Percentiles rank a stretch among this genome's conserved stretches.
These are phyloP conservation scores for Trichoderma erinaceum DNA, from an alignment of 495 filamentous ascomycete species.

Conservation along the genomic window DNA sequence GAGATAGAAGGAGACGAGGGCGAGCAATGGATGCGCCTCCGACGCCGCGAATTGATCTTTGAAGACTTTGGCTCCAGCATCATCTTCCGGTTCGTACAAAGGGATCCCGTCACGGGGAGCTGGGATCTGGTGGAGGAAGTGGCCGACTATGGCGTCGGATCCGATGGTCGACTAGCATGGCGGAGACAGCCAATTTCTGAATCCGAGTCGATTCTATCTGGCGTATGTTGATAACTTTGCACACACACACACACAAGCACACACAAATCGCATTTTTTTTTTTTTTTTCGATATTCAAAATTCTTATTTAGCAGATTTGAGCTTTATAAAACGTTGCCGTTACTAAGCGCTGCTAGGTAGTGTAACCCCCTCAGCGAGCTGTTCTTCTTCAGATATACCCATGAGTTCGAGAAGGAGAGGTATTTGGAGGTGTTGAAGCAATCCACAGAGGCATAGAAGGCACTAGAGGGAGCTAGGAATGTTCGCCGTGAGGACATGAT, in stretches of 20 bases:
- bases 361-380: not conserved
- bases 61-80: constrained; percentile 14
- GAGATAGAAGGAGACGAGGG: not conserved
- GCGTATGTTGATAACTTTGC: constrained; percentile 8
- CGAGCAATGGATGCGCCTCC: constrained; percentile 12
- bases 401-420: not conserved
- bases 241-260: not conserved
- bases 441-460: no score
- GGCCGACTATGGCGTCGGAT: not conserved
- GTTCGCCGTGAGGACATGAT: no score
- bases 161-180: constrained; percentile 9
- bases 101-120: not conserved
- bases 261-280: not conserved
- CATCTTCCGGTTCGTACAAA: constrained; percentile 14
- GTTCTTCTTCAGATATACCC: not conserved
- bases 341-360: not conserved
- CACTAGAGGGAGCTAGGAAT: no score
- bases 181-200: constrained; percentile 12
- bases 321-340: not conserved
- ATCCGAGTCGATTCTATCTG: constrained; percentile 14
- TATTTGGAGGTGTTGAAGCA: no score
- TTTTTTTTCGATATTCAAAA: not conserved
- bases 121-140: constrained; percentile 15
- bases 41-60: constrained; percentile 14
- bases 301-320: not conserved